Evolutionary conservation across 2,329 filamentous ascomycete species (phyloP), one percentile per base, ranked within the genome.

Genomic region (Lasiodiplodia sp.): DNA sequence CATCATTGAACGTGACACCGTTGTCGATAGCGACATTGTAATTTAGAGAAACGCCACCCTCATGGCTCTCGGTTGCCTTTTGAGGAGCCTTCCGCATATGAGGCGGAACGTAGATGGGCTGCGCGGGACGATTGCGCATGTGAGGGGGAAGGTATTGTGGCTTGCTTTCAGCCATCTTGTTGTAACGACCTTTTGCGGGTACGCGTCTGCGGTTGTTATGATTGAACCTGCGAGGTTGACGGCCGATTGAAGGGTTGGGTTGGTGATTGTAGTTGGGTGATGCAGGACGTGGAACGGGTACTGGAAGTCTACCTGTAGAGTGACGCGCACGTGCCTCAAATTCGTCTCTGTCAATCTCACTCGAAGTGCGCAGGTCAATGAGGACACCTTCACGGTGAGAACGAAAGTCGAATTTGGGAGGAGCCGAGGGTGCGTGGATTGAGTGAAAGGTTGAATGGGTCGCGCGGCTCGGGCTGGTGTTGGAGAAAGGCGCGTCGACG

Each of bases 301-400:
- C 38, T 21, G 47, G 28, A 51, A 18, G 25, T 8, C 25, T 23
- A n/a, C 38, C 6, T 7, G 37, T 16, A 1, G 38, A 14, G n/a
- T 47, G 37, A 47, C 23, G 4, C 4, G 23, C 38, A n/a, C 38
- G 57, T 60, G 57, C 57, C 49, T 25, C 18, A 34, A 28, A 25
- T 63, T 49, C 40, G 25, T 63, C 58, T 21, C 44, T 51, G 28
- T 63, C 40, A 5, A 51, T 51, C 25, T 63, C 58, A 34, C 58
- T 63, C 8, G 25, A 14, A 16, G 40, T 62, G 25, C 58, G 58
- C 8, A 49, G 10, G 25, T 34, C 58, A 34, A 62, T n/a, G 10
- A 63, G 16, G 7, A 63, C 18, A 8, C 40, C 40, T 3, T 16
- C 8, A 6, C 23, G 40, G 10, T 25, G 34, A 23, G 40, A 25